Evolutionary conservation across 805 yeast genomes (phyloP), one percentile per base, ranked within the genome.

Genomic region (Pachysolen tannophilus): DNA sequence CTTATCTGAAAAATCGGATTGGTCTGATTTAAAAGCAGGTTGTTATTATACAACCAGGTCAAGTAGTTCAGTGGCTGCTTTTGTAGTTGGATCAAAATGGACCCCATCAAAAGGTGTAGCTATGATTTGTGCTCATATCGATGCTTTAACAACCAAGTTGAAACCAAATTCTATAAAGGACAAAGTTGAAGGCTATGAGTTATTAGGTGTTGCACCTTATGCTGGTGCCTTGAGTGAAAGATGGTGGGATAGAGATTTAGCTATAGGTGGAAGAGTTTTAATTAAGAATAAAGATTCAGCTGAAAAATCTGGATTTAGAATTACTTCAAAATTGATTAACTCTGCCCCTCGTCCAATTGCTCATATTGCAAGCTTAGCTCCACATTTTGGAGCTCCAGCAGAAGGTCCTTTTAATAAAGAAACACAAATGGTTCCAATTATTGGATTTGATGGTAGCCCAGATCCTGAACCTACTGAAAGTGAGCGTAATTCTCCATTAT

Each of bases 181-280:
- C 6, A 59, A 66, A 8, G 73, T 78, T 11, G 87, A 82, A 38
- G 94, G 94, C 20, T 85, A 72, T 55, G 84, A 82, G 44, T 58
- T 80, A 32, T 61, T 85, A 20, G 95, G 94, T 5, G 85, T 82
- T 26, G 90, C 94, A 1, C 86, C 90, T 2, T 85, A 85, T 53
- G 75, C 85, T 15, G 92, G 92, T 23, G 78, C 83, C 2, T 55
- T 81, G 44, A 61, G 65, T 20, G 65, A 66, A 16, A 56, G 73
- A 28, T 81, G 94, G 87, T 75, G 83, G 69, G 95, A 85, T 55
- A 72, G 95, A 53, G 95, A 85, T 54, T 68, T 85, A 40, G 92
- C 94, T 30, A 55, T 85, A 42, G 94, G 87, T 33, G 95, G 95
- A 30, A 67, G 85, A 40, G 69, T 85, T 17, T 61, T 82, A 34